Evolutionary conservation across 2,329 filamentous ascomycete genomes (phyloP).

Genomic region (Alternaria consortialis): DNA sequence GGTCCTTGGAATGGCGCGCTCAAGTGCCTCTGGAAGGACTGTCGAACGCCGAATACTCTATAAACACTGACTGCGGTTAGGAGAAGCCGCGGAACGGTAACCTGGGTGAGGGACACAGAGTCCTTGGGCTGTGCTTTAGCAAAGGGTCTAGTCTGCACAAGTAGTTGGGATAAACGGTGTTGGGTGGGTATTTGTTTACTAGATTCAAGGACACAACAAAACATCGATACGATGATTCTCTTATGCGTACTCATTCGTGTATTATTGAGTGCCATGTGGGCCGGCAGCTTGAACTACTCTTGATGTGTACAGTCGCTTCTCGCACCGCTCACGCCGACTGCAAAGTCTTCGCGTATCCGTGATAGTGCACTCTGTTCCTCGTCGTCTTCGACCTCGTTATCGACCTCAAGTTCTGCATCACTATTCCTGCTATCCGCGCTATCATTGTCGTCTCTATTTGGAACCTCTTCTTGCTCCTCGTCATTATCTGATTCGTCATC

Average conservation of each 20-base stretch:
- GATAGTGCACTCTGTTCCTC: constrained; percentile 24
- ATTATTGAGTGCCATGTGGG: background rate
- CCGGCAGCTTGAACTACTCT: background rate
- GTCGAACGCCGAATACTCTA: background rate
- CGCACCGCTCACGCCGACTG: constrained; percentile 17
- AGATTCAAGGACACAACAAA: background rate
- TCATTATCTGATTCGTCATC: constrained; percentile 26
- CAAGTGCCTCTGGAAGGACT: background rate
- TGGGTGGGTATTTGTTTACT: background rate
- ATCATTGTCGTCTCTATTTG: background rate
- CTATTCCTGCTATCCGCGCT: background rate
- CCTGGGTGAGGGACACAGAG: background rate
- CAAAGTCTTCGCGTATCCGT: constrained; percentile 25
- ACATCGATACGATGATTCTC: background rate
- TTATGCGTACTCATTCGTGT: background rate
- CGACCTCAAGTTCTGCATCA: constrained; percentile 4
- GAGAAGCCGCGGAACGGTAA: background rate
- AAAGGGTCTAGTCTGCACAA: background rate
- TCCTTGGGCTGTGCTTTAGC: background rate
- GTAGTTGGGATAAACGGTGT: background rate
- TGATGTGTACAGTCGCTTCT: constrained; percentile 5
- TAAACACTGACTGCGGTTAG: background rate
- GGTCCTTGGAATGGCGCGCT: background rate
- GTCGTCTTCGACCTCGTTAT: constrained; percentile 18
- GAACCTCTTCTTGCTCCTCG: constrained; percentile 1